A percentile compares a stretch with the other conserved stretches of the same genome.
Conservation (phyloP, 768 basidiomycete genomes). For the Amanita rubescens region DNA sequence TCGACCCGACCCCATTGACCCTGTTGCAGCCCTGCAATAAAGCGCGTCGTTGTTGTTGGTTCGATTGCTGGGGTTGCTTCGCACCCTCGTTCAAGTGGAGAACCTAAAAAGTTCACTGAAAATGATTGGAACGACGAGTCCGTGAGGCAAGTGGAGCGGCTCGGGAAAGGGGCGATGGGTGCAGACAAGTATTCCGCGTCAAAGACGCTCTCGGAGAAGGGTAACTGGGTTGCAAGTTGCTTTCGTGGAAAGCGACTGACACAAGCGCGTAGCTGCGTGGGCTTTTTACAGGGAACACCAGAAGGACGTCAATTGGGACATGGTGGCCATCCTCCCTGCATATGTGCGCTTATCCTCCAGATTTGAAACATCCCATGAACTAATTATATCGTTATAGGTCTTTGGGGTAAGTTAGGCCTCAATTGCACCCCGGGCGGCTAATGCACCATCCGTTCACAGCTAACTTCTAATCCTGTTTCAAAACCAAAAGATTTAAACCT, state of each 20-base stretch:
- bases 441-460: conserved; percentile 14
- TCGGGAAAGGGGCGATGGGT: conserved; percentile 35
- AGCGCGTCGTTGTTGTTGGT: conserved; percentile 64
- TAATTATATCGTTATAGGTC: conserved; percentile 15
- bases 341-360: conserved; percentile 27
- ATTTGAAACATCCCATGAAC: too few species aligned
- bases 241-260: not conserved
- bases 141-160: conserved; percentile 36
- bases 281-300: conserved; percentile 37
- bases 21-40: conserved; percentile 29
- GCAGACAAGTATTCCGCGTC: conserved; percentile 48
- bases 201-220: conserved; percentile 62
- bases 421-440: too few species aligned
- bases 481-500: conserved; percentile 29
- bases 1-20: not conserved
- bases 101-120: conserved; percentile 33
- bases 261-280: conserved; percentile 30
- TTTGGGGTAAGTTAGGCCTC: conserved; percentile 21
- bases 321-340: conserved; percentile 50
- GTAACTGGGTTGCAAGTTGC: conserved; percentile 19
- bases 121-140: conserved; percentile 55
- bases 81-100: conserved; percentile 9
- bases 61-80: conserved; percentile 44
- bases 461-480: conserved; percentile 33
- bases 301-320: conserved; percentile 37